Evolutionary conservation across 768 basidiomycete genomes (phyloP), one percentile per base, ranked within the genome.

Genomic region (Mycena belliarum): DNA sequence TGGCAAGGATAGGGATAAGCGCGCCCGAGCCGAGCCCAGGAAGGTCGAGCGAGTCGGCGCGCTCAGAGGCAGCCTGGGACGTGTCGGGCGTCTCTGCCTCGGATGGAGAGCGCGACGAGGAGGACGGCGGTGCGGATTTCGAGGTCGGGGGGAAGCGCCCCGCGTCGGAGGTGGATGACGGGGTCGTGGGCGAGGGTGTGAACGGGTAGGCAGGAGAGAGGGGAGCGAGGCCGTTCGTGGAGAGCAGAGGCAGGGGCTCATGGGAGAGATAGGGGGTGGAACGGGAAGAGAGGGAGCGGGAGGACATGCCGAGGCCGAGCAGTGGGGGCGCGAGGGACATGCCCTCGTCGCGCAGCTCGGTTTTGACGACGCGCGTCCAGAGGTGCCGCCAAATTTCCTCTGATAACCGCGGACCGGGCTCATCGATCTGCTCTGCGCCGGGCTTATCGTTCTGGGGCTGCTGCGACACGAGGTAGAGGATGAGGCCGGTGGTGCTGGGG

Each of bases 331-430:
- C 73, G 62, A 66, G 63, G 7, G 29, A 32, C 29, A 32, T 32
- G 29, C 29, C 29, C 71, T 70, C 81, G 66, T 81, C 78, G 33
- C 72, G 74, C 50, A 76, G 75, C 69, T 92, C 91, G n/a, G 76
- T 74, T 61, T 78, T 84, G 26, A 85, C 61, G 23, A 89, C 87
- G 44, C 88, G 82, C 42, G 76, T 74, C 93, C 94, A 96, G n/a
- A 95, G 78, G 65, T 87, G 82, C 67, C 79, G 85, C 94, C 94
- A 95, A 45, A 93, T 87, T 40, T 90, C 89, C 57, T 95, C 92
- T 38, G 91, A 90, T 29, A 96, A 76, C 44, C 91, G 78, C 14
- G 94, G 94, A 14, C 94, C 94, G 33, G 83, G 85, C 59, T 86
- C 81, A 38, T 71, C 68, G 40, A 33, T 4, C 25, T 77, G 73